Conservation (phyloP, 2,329 filamentous ascomycete genomes). For the Monilinia laxa region DNA sequence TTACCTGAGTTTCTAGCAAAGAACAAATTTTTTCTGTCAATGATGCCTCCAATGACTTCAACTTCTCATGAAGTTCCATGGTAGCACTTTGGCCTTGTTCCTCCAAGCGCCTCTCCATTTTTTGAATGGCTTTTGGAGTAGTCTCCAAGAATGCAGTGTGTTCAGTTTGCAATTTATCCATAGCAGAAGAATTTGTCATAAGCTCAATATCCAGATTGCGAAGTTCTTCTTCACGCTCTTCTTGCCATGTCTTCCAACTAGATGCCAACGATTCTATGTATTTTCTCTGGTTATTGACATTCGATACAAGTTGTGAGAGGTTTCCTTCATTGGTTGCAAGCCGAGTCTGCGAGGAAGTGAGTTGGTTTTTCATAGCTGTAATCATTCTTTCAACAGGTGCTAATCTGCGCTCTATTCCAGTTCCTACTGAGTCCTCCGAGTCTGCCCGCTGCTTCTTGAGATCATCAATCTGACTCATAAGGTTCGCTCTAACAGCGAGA, state of each 20-base stretch:
- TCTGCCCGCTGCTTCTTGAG: neutral
- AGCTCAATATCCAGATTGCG: constrained; percentile 3
- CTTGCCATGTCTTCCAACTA: constrained; percentile 8
- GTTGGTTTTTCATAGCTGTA: neutral
- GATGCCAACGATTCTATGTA: neutral
- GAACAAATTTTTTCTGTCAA: constrained; percentile 7
- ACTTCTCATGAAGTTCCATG: neutral
- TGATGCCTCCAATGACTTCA: neutral
- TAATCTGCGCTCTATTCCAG: neutral
- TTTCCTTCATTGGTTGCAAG: neutral
- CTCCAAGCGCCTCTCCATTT: constrained; percentile 4
- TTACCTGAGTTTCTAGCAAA: neutral
- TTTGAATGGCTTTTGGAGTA: constrained; percentile 10
- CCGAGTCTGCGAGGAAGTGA: neutral
- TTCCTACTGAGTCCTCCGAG: neutral
- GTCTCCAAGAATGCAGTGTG: neutral
- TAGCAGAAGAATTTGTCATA: constrained; percentile 8
- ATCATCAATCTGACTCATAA: neutral
- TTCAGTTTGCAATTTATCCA: constrained; percentile 11
- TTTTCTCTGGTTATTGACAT: neutral
- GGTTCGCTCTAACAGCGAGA: neutral
- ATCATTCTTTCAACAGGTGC: neutral
- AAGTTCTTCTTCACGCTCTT: constrained; percentile 8
- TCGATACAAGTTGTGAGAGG: neutral
- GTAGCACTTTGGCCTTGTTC: neutral